These are phyloP conservation scores for Pleurotus eryngii DNA, from an alignment of 768 basidiomycete genomes.

Conservation along the genomic window DNA sequence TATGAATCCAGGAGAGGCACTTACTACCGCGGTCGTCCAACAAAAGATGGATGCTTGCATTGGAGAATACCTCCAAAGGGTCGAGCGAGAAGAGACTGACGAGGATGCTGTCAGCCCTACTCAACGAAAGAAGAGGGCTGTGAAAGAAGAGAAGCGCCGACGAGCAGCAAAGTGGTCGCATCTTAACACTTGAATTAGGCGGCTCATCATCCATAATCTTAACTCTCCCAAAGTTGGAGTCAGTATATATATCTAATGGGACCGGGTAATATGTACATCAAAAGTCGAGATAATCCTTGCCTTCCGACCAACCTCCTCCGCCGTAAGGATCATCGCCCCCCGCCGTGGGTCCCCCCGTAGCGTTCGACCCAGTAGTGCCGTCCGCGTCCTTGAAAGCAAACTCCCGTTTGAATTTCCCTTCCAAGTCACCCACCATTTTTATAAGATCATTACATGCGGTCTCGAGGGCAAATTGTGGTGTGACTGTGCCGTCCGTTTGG, in stretches of 20 bases:
- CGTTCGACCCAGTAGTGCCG: conserved; percentile 19
- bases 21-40: conserved; percentile 39
- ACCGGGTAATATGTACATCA: conserved; percentile 19
- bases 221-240: too few relatives aligned
- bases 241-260: too few relatives aligned
- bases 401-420: conserved; percentile 78
- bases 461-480: conserved; percentile 81
- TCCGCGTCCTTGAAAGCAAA: conserved; percentile 78
- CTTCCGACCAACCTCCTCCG: conserved; percentile 41
- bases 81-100: conserved; percentile 45
- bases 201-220: too few relatives aligned
- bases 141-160: conserved; percentile 37
- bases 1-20: conserved; percentile 24
- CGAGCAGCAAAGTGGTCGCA: conserved; percentile 31
- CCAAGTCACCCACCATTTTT: conserved; percentile 59
- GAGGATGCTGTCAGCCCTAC: conserved; percentile 65
- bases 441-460: conserved; percentile 83
- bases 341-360: conserved; percentile 18
- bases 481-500: conserved; percentile 86
- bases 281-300: conserved; percentile 55
- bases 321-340: conserved; percentile 50
- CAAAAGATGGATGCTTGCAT: conserved; percentile 71
- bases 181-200: too few relatives aligned
- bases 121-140: conserved; percentile 60
- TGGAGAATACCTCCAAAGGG: conserved; percentile 43